phyloP scores from a whole-genome alignment of 441 rosid species.

The Pelargonium fulgidum region DNA sequence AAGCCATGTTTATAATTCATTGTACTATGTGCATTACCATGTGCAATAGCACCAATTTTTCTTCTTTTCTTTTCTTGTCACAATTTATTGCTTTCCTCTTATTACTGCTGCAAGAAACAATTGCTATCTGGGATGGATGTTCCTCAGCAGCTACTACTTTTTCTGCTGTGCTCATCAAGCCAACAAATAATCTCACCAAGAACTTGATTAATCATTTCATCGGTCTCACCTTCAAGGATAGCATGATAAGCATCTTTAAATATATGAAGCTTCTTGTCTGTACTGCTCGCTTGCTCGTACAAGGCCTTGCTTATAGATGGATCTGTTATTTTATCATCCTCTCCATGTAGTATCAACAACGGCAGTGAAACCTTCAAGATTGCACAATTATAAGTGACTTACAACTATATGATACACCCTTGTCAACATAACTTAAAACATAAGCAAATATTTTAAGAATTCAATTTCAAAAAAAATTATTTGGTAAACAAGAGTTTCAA shows the following conservation, averaged over 20 bases:
- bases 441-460: too few species aligned
- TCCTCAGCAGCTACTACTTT: constrained; percentile 13
- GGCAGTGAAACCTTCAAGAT: constrained; percentile 64
- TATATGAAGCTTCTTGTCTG: constrained; percentile 62
- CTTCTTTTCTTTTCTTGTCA: too few species aligned
- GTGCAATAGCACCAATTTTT: too few species aligned
- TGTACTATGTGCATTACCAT: too few species aligned
- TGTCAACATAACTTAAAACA: too few species aligned
- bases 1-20: too few species aligned
- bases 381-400: constrained; percentile 4
- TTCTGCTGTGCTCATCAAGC: constrained; percentile 52
- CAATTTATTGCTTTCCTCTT: not conserved
- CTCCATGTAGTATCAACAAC: constrained; percentile 72
- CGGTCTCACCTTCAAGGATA: constrained; percentile 86
- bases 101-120: not conserved
- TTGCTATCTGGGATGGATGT: too few species aligned
- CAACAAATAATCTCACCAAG: constrained; percentile 61
- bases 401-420: too few species aligned
- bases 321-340: constrained; percentile 70
- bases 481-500: too few species aligned
- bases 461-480: too few species aligned
- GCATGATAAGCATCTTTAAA: constrained; percentile 64
- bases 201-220: constrained; percentile 59
- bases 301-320: constrained; percentile 82
- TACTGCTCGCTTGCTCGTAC: constrained; percentile 64